Base-by-base conservation (phyloP, 805 yeast species). In the Saturnispora zaruensis region DNA sequence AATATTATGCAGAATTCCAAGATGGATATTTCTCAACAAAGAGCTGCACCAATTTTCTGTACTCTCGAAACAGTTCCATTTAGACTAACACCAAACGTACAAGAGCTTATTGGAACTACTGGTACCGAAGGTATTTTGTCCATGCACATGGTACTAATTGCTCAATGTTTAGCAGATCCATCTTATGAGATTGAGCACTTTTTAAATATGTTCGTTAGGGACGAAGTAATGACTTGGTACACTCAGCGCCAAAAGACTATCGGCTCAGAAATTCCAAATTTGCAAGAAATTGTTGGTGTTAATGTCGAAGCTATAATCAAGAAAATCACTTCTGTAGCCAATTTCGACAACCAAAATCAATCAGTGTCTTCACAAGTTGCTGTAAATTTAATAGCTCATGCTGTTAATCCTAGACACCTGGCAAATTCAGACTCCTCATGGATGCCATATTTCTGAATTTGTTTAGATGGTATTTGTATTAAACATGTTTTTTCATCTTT, bases 31-130 rank as follows among this genome's bases (percentile, higher is more conserved):
- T 70, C 76, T 6, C 72, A 66, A 44, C 77, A 74, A 45, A 74
- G 80, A 52, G 78, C 79, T 2, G 77, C 84, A 0, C 99, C 99
- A 24, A 74, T 91, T 24, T 90, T 91, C 73, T 84, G 84, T 63
- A 88, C 90, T 57, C 79, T 89, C 14, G 99, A 93, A 63, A 80
- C 89, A 55, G 97, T 93, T 45, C 98, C 99, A 42, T 93, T 93
- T 76, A 76, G 99, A 62, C 74, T 93, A 61, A 91, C 99, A 5
- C 99, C 99, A 20, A 93, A 95, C 63, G 78, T 95, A 50, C 99
- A 93, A 65, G 82, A 84, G 55, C 73, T 93, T 61, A 88, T 93
- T 70, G 98, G 99, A 45, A 95, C 90, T 52, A 81, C 90, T n/a
- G 87, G 89, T 5, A 70, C 89, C 59, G 99, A 93, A 66, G 99